Base-by-base conservation (phyloP, 1,284 basidiomycete species). In the Irpex lacteus region DNA sequence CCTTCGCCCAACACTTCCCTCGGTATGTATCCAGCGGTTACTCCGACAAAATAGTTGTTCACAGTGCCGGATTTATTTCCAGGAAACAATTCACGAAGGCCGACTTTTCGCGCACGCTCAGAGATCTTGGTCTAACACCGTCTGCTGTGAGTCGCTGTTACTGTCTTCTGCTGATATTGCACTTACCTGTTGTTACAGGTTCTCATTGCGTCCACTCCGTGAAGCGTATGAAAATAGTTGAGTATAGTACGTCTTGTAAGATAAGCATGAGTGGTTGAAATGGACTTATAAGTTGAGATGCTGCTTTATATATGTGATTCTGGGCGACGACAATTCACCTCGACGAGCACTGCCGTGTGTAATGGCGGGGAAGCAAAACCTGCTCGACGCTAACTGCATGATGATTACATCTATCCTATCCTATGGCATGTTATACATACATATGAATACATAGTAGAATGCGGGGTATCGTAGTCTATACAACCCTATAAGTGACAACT, bases 1-100 rank as follows among this genome's bases (percentile, higher is more conserved):
- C 81, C 4, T 85, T 97, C 68, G 79, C 90, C 2, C 87, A 88
- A 67, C 88, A 91, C 49, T 97, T 96, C 81, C 95, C 95, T 40
- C 88, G 92, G 94, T 90, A 70, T 70, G 84, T 73, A 37, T 7
- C 19, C 15, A 52, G 21, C 2, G 2, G 11, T 18, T 52, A n/a
- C 8, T 18, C 34, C 15, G 9, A 6, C 11, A 37, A 55, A 55
- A 19, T 18, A n/a, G 8, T n/a, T 11, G 37, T 4, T 37, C 9
- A 38, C 15, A 44, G 13, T 44, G 15, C 4, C 26, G 26, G 26
- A 11, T 36, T 8, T 18, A 6, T 55, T 52, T 61, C 13, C 71
- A 92, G 92, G 77, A 92, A 91, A 85, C 81, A 80, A 40, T 94
- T 91, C 72, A 72, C 81, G 32, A 78, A 73, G 1, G 73, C 80